Evolutionary conservation across 2,329 filamentous ascomycete species (phyloP).

Genomic region (Penicillium sp.): DNA sequence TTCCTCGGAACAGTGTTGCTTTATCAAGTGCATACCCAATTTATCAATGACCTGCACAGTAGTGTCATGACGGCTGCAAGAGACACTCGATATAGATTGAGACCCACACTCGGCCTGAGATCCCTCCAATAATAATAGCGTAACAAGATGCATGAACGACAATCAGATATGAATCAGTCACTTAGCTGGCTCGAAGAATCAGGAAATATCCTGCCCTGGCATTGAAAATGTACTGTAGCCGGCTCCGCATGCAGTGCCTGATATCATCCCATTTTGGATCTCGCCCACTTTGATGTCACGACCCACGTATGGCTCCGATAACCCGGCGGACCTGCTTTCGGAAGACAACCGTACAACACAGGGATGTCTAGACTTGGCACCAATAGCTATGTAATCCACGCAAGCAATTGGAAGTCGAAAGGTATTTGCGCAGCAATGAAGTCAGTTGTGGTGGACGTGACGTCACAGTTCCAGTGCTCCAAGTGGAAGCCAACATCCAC

Average conservation of each 20-base stretch:
- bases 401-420: neutral
- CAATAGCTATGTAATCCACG: neutral
- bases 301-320: constrained; percentile 4
- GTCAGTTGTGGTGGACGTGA: constrained; percentile 12
- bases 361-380: neutral
- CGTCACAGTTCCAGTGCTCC: neutral
- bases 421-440: constrained; percentile 1
- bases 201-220: neutral
- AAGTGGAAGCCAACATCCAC: neutral
- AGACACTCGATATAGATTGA: neutral
- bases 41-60: no score
- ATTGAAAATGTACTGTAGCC: neutral
- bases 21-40: no score
- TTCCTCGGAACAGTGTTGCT: no score
- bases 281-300: constrained; percentile 17
- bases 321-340: neutral
- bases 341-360: neutral
- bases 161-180: neutral
- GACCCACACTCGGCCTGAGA: neutral
- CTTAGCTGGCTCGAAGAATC: neutral
- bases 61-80: no score
- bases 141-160: neutral
- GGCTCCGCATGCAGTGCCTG: neutral
- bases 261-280: neutral
- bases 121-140: neutral